A percentile compares a stretch with the other conserved stretches of the same genome.
These are phyloP conservation scores for Phaeosphaeriaceae sp. DNA, from an alignment of 2,329 filamentous ascomycete species.

Conservation along the genomic window DNA sequence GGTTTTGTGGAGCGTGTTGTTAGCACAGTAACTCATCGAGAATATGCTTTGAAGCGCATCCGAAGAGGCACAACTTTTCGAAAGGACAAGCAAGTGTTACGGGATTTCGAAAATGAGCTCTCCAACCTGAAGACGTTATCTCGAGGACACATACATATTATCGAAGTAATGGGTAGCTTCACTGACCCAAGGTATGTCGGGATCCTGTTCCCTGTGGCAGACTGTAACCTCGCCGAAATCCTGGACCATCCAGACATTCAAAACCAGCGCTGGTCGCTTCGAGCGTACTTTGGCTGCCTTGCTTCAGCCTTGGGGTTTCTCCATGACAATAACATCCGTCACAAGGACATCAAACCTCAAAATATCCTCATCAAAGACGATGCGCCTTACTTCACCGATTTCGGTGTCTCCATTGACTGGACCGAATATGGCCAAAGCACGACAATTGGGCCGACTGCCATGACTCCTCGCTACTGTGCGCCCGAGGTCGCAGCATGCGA, in stretches of 20 bases:
- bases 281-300: conserved; percentile 23
- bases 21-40: conserved; percentile 22
- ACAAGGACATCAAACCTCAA: conserved; percentile 27
- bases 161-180: conserved; percentile 36
- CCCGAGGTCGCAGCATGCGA: conserved; percentile 24
- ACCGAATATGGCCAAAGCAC: conserved; percentile 15
- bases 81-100: conserved; percentile 12
- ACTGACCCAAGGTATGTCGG: conserved; percentile 39
- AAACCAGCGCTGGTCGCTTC: conserved; percentile 13
- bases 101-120: conserved; percentile 22
- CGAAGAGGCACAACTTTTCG: conserved; percentile 15
- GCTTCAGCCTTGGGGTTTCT: conserved; percentile 14
- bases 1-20: conserved; percentile 30
- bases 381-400: conserved; percentile 26
- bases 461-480: conserved; percentile 25
- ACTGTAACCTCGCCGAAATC: conserved; percentile 22
- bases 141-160: conserved; percentile 20
- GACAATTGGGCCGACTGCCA: conserved; percentile 14
- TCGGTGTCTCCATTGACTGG: conserved; percentile 23
- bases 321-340: conserved; percentile 18
- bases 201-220: conserved; percentile 33
- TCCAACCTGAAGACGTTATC: conserved; percentile 15
- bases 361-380: conserved; percentile 21
- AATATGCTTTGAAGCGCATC: conserved; percentile 34
- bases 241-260: conserved; percentile 9